Conservation (phyloP, 2,329 filamentous ascomycete genomes). For the Paramyrothecium sp. region DNA sequence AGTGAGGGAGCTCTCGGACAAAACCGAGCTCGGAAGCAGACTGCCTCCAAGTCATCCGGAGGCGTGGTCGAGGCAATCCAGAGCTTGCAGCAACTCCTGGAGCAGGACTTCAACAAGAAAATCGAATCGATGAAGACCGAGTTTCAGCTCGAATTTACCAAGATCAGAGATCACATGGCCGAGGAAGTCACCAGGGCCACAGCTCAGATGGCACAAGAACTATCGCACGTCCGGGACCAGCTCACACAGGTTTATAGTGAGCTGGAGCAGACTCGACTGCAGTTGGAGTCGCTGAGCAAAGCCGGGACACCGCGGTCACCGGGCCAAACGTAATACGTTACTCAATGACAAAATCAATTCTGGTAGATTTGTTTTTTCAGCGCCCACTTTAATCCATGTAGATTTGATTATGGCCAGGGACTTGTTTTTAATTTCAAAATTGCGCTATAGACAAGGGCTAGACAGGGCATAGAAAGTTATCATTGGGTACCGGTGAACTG, state of each 20-base stretch:
- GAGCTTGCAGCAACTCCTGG: neutral
- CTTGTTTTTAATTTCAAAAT: neutral
- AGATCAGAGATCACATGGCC: slow-evolving; percentile 4
- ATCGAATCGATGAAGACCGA: slow-evolving; percentile 4
- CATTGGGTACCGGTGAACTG: neutral
- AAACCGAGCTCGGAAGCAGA: slow-evolving; percentile 2
- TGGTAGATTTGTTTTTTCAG: neutral
- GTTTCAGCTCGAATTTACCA: slow-evolving; percentile 6
- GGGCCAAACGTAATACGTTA: slow-evolving; percentile 2
- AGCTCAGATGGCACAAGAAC: slow-evolving; percentile 6
- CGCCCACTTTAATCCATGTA: neutral
- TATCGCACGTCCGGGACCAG: slow-evolving; percentile 5
- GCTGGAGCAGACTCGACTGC: slow-evolving; percentile 4
- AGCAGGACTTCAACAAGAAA: neutral
- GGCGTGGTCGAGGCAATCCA: slow-evolving; percentile 3
- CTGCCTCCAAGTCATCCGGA: slow-evolving; percentile 2
- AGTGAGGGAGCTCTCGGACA: slow-evolving; percentile 5
- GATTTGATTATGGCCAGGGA: neutral
- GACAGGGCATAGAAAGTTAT: neutral
- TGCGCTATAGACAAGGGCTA: neutral
- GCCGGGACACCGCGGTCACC: neutral
- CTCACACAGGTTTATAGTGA: slow-evolving; percentile 4
- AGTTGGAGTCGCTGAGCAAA: slow-evolving; percentile 2
- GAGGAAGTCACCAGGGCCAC: slow-evolving; percentile 4
- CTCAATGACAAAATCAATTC: neutral